phyloP scores from a whole-genome alignment of 148 eudicot genomes.

The Cornus florida region DNA sequence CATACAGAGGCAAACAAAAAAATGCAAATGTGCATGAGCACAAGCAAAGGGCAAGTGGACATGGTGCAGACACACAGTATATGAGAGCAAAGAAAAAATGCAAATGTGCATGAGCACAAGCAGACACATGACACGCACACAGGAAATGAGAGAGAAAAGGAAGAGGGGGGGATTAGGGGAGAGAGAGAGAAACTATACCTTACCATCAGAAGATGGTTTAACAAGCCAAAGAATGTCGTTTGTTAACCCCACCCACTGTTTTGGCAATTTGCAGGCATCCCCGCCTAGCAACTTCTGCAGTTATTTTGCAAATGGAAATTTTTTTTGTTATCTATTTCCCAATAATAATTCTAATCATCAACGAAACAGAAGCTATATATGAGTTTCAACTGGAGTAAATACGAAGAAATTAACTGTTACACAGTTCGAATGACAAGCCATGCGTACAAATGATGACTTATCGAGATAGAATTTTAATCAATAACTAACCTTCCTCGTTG shows the following conservation, averaged over 20 bases:
- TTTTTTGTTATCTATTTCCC: constrained; percentile 5
- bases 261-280: constrained; percentile 44
- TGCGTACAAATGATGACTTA: background rate
- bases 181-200: constrained; percentile 41
- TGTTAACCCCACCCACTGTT: constrained; percentile 78
- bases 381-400: background rate
- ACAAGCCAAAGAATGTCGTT: constrained; percentile 84
- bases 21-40: background rate
- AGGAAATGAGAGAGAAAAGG: constrained; percentile 9
- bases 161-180: background rate
- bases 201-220: constrained; percentile 92
- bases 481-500: constrained; percentile 82
- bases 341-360: background rate
- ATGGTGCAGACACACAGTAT: too few relatives aligned
- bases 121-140: background rate
- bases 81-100: too few relatives aligned
- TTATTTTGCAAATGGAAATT: constrained; percentile 7
- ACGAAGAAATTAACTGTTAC: background rate
- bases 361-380: background rate
- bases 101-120: background rate
- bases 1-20: background rate
- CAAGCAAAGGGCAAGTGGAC: background rate
- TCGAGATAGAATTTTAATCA: background rate
- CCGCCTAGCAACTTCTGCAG: constrained; percentile 83
- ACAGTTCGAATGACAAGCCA: background rate